Evolutionary conservation across 2,329 filamentous ascomycete genomes (phyloP).

Genomic region (Ophiocordyceps camponoti-saundersi): DNA sequence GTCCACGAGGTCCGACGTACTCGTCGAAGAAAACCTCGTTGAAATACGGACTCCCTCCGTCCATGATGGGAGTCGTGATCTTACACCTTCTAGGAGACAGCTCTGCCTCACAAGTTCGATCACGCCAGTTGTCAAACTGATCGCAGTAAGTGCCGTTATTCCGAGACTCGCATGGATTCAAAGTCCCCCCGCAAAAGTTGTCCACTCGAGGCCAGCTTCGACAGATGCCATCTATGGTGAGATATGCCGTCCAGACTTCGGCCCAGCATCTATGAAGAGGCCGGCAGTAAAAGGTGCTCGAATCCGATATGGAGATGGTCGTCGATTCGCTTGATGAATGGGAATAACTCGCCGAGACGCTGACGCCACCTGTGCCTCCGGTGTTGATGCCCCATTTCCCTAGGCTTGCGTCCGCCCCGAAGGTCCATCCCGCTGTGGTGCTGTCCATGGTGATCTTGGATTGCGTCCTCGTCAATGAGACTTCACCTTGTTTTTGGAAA

Average conservation of each 20-base stretch:
- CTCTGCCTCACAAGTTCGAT: background rate
- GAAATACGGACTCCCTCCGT: too few relatives aligned
- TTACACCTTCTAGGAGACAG: background rate
- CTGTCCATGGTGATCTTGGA: background rate
- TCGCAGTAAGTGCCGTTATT: background rate
- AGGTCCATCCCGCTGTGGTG: background rate
- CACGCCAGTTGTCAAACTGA: background rate
- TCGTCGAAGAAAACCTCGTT: too few relatives aligned
- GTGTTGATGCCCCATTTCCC: too few relatives aligned
- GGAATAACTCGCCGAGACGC: background rate
- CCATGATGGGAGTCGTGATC: too few relatives aligned
- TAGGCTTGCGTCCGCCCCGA: background rate
- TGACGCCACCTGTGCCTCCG: background rate
- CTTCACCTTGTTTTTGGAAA: background rate
- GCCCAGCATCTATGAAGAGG: background rate
- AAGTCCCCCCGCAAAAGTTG: background rate
- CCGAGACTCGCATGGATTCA: background rate
- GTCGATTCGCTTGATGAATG: background rate
- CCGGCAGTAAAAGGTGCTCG: background rate
- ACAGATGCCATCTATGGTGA: background rate
- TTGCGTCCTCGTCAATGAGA: background rate
- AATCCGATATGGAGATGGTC: background rate
- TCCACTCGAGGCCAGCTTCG: background rate
- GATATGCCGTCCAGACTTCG: background rate
- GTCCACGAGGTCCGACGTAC: too few relatives aligned